A percentile compares a stretch with the other conserved stretches of the same genome.
Conservation (phyloP, 495 filamentous ascomycete genomes). For the Penicillium malachiteum region DNA sequence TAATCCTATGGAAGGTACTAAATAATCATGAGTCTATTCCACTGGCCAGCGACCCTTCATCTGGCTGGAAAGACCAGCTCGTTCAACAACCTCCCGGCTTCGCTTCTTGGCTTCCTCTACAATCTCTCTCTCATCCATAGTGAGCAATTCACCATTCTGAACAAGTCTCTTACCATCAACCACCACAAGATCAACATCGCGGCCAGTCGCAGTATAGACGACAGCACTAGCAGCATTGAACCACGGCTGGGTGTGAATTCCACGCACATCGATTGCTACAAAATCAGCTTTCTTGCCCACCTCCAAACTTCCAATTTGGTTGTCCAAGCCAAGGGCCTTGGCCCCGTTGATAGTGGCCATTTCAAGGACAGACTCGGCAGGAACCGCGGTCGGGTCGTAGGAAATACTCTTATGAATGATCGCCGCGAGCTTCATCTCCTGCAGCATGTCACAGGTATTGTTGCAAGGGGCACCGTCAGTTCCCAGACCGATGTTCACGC, state of each 20-base stretch:
- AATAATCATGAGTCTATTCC: slow-evolving; percentile 8
- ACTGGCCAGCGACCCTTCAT: slow-evolving; percentile 41
- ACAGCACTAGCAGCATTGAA: slow-evolving; percentile 45
- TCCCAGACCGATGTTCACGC: slow-evolving; percentile 44
- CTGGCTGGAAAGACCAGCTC: slow-evolving; percentile 39
- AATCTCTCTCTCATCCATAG: slow-evolving; percentile 36
- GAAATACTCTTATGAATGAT: slow-evolving; percentile 51
- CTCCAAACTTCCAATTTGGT: slow-evolving; percentile 49
- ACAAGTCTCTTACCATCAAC: slow-evolving; percentile 48
- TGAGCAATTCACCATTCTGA: slow-evolving; percentile 31
- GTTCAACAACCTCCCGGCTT: slow-evolving; percentile 38
- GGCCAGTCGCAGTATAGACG: slow-evolving; percentile 48
- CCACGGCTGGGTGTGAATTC: slow-evolving; percentile 34
- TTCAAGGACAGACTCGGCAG: slow-evolving; percentile 50
- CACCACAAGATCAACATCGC: slow-evolving; percentile 49
- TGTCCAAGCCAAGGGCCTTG: slow-evolving; percentile 48
- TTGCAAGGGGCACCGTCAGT: slow-evolving; percentile 54
- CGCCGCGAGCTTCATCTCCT: slow-evolving; percentile 52
- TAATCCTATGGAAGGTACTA: background rate
- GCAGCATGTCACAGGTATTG: slow-evolving; percentile 50
- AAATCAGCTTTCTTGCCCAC: slow-evolving; percentile 57
- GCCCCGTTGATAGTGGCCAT: slow-evolving; percentile 55
- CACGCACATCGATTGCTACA: slow-evolving; percentile 45
- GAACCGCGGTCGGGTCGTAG: slow-evolving; percentile 44
- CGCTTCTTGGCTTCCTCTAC: slow-evolving; percentile 35